Percentiles rank a stretch among this genome's conserved stretches.
Evolutionary conservation across 345 rosid species (phyloP).

Genomic region (Euphorbia peplus): DNA sequence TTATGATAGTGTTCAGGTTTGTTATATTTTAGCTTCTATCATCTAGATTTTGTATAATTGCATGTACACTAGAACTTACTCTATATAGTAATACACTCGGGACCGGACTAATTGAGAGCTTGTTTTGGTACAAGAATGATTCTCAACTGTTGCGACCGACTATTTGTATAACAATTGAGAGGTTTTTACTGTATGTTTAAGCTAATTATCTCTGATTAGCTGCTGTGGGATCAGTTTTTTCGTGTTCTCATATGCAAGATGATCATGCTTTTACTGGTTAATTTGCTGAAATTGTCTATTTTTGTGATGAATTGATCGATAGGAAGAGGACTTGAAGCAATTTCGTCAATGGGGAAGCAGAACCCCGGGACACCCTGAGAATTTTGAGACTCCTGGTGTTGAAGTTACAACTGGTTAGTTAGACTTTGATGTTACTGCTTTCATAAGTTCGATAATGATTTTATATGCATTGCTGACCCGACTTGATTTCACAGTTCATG

Average conservation of each 20-base stretch:
- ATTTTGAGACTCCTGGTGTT: conserved; percentile 96
- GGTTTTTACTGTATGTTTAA: neutral
- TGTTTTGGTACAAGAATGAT: too few species aligned
- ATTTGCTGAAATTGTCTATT: conserved; percentile 3
- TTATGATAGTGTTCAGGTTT: conserved; percentile 78
- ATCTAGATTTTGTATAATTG: too few species aligned
- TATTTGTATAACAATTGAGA: too few species aligned
- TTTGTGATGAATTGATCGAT: conserved; percentile 11
- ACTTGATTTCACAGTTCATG: too few species aligned
- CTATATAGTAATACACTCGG: too few species aligned
- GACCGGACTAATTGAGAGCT: too few species aligned
- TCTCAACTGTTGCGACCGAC: too few species aligned
- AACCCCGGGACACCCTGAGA: conserved; percentile 99
- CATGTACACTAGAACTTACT: too few species aligned
- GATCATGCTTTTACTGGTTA: neutral
- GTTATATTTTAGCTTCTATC: neutral
- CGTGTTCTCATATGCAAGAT: neutral
- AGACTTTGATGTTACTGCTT: conserved; percentile 7
- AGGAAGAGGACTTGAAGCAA: conserved; percentile 90
- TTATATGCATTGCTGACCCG: too few species aligned
- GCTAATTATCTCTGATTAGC: neutral
- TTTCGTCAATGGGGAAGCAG: conserved; percentile 96
- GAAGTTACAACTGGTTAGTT: conserved; percentile 99
- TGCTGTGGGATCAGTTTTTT: neutral
- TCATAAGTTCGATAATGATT: neutral